Base-by-base conservation (phyloP, 2,329 filamentous ascomycete genomes). In the Apiospora kogelbergensis region DNA sequence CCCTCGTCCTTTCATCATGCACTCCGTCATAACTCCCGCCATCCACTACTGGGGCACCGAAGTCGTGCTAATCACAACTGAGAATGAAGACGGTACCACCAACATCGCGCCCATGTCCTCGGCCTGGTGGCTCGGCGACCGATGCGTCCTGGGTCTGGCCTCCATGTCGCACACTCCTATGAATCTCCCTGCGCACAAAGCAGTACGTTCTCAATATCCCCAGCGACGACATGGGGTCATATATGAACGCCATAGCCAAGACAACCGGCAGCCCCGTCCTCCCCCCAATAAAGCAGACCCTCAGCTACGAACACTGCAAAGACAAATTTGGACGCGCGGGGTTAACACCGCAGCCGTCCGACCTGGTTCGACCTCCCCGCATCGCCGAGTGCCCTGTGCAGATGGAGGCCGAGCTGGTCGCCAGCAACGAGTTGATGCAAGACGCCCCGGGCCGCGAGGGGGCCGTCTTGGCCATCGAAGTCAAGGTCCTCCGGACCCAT, bases 61-160 rank as follows among this genome's bases (percentile, higher is more conserved):
- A 0, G 80, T 82, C 33, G 78, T 81, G 15, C 72, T 84, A 13
- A 76, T 84, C 65, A 76, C 80, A 4, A 79, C 79, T 13, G 74
- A 77, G 60, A 84, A 84, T 69, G 76, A 78, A 71, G 81, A 84
- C 69, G 78, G 77, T 6, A 80, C 78, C 4, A 72, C 72, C 71
- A 84, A 84, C 70, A 79, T 84, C 63, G 76, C 74, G 9, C 79
- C 82, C 10, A 83, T 83, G 69, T 84, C 82, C 20, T 83, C 82
- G 6, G 81, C 79, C 24, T 84, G 77, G 74, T 85, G 82, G 82
- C 78, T 84, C 13, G 79, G 79, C 6, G 74, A 81, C 70, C 78
- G 78, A 17, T 84, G 81, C 74, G 74, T 84, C 73, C 78, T 84
- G 6, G 83, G 82, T 1, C 75, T 84, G 2, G 75, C 45, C 7